Percentiles rank a stretch among this genome's conserved stretches.
These are phyloP conservation scores for Peniophora sp. DNA, from an alignment of 1,284 basidiomycete genomes.

Conservation along the genomic window DNA sequence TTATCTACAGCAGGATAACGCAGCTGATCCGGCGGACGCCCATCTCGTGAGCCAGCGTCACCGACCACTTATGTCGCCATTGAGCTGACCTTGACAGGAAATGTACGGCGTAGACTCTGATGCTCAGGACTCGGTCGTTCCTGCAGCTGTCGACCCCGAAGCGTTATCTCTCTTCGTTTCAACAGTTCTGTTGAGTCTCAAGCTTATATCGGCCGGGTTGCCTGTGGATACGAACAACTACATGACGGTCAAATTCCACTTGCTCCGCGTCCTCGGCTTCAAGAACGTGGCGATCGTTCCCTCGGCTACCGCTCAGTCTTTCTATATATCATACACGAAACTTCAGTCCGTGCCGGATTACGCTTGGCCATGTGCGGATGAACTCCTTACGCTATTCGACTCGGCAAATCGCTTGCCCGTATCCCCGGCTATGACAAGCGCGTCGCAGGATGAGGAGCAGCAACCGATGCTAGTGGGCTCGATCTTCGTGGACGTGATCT, in stretches of 20 bases:
- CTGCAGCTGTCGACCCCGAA: slow-evolving; percentile 33
- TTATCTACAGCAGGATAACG: slow-evolving; percentile 29
- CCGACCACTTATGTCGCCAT: no score
- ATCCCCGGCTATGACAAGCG: slow-evolving; percentile 35
- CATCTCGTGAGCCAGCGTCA: slow-evolving; percentile 30
- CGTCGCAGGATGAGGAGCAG: slow-evolving; percentile 41
- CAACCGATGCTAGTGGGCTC: slow-evolving; percentile 47
- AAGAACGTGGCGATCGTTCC: slow-evolving; percentile 36
- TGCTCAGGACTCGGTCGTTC: background rate
- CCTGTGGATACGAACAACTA: slow-evolving; percentile 40
- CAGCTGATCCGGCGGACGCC: slow-evolving; percentile 33
- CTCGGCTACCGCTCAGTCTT: slow-evolving; percentile 36
- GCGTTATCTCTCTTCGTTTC: slow-evolving; percentile 32
- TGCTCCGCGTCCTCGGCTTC: slow-evolving; percentile 52
- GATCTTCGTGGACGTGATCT: slow-evolving; percentile 49
- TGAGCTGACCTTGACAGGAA: slow-evolving; percentile 26
- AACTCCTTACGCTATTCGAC: slow-evolving; percentile 51
- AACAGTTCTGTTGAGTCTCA: slow-evolving; percentile 47
- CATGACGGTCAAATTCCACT: slow-evolving; percentile 52
- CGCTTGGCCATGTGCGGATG: slow-evolving; percentile 48
- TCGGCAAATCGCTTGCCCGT: slow-evolving; percentile 28
- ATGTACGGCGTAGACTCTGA: slow-evolving; percentile 31
- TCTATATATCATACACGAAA: slow-evolving; percentile 45
- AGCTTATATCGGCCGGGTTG: slow-evolving; percentile 58
- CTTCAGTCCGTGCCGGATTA: slow-evolving; percentile 31